Conservation (phyloP, 148 eudicot genomes). For the Camellia japonica region DNA sequence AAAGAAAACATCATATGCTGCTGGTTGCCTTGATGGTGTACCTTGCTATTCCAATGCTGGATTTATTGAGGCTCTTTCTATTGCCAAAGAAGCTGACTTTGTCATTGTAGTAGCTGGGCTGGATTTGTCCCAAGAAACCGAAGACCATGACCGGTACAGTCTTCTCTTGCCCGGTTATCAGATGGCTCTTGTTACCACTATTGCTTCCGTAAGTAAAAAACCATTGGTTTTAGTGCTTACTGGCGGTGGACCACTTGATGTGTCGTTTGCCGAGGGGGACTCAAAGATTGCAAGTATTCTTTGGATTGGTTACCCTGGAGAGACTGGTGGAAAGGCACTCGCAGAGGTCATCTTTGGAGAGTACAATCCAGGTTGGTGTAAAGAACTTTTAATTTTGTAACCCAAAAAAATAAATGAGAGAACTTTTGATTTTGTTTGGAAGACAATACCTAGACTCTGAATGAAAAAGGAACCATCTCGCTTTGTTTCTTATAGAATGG, state of each 20-base stretch:
- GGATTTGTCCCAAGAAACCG: slow-evolving; percentile 92
- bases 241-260: slow-evolving; percentile 94
- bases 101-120: slow-evolving; percentile 81
- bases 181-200: slow-evolving; percentile 57
- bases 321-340: slow-evolving; percentile 82
- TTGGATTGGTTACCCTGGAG: slow-evolving; percentile 98
- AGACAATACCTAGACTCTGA: background rate
- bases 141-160: slow-evolving; percentile 79
- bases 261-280: slow-evolving; percentile 68
- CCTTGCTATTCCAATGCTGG: slow-evolving; percentile 58
- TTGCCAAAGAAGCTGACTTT: slow-evolving; percentile 66
- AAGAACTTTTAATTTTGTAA: too few relatives aligned
- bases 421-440: background rate
- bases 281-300: slow-evolving; percentile 69
- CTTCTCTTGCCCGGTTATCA: slow-evolving; percentile 95
- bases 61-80: slow-evolving; percentile 55
- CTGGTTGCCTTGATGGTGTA: slow-evolving; percentile 68
- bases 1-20: slow-evolving; percentile 42
- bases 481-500: background rate
- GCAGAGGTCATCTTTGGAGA: slow-evolving; percentile 80
- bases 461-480: background rate
- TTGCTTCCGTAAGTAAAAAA: slow-evolving; percentile 61
- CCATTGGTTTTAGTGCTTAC: slow-evolving; percentile 75
- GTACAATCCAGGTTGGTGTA: slow-evolving; percentile 76
- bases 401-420: too few relatives aligned